Percentiles rank a stretch among this genome's conserved stretches.
Conservation (phyloP, 2,329 filamentous ascomycete genomes). For the Aureobasidium sp. region DNA sequence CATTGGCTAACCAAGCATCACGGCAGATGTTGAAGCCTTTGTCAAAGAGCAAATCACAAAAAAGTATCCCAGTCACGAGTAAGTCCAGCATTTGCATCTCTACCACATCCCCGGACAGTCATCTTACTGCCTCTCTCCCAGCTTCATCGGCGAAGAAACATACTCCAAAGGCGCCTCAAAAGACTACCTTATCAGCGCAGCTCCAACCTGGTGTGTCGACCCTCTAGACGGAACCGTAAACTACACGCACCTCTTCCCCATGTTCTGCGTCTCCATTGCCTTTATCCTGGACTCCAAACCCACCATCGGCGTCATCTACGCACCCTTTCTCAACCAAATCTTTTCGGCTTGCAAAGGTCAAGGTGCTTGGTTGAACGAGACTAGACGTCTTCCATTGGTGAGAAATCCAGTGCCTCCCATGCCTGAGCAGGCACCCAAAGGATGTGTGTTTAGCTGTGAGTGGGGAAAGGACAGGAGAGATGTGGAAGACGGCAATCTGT, state of each 20-base stretch:
- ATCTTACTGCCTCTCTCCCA: slow-evolving; percentile 26
- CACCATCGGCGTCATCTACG: slow-evolving; percentile 64
- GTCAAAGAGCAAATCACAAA: slow-evolving; percentile 53
- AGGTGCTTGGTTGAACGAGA: slow-evolving; percentile 64
- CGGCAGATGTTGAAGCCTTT: slow-evolving; percentile 62
- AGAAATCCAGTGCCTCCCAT: slow-evolving; percentile 56
- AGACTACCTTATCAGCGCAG: slow-evolving; percentile 57
- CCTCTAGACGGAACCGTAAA: slow-evolving; percentile 75
- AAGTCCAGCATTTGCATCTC: slow-evolving; percentile 23
- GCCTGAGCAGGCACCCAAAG: slow-evolving; percentile 56
- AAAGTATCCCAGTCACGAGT: slow-evolving; percentile 62
- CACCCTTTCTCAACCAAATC: slow-evolving; percentile 61
- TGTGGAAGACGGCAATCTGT: slow-evolving; percentile 58
- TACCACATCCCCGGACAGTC: not conserved
- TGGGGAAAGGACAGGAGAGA: slow-evolving; percentile 74
- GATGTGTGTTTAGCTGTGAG: slow-evolving; percentile 67
- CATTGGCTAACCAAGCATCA: not conserved
- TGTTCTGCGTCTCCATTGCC: slow-evolving; percentile 74
- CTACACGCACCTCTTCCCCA: slow-evolving; percentile 72
- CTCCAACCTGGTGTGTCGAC: slow-evolving; percentile 70
- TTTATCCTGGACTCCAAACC: slow-evolving; percentile 56
- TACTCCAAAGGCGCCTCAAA: slow-evolving; percentile 63
- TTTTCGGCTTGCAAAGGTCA: slow-evolving; percentile 61
- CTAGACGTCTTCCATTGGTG: slow-evolving; percentile 56
- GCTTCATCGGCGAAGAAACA: slow-evolving; percentile 70